Base-by-base conservation (phyloP, 2,329 filamentous ascomycete genomes). In the Helminthosporium solani region DNA sequence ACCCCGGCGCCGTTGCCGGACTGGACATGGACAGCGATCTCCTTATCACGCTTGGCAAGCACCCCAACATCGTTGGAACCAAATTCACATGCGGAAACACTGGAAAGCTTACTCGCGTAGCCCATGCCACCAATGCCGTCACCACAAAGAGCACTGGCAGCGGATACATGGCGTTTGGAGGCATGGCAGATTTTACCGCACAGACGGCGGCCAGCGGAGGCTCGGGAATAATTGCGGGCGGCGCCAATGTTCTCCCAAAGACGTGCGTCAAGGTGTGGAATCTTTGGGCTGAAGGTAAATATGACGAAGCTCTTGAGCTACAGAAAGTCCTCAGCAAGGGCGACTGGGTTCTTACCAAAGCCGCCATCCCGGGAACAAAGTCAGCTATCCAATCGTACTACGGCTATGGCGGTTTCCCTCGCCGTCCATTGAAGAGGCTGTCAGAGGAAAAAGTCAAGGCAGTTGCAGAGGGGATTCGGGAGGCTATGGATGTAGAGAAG, bases 81-180 rank as follows among this genome's bases (percentile, higher is more conserved):
- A 95, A 95, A 71, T 95, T 95, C 77, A 95, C 90, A 33, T 95
- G 89, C 68, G 90, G 88, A 55, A 94, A 89, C 76, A 94, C 88
- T 1, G 90, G 90, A 54, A 95, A 95, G 74, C 79, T 95, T 55
- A 92, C 89, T 11, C 84, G 90, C 25, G 88, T 95, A 3, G 88
- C 89, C 6, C 72, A 80, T 12, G 88, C 83, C 36, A 83, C 85
- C 38, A 75, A 87, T 58, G 88, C 89, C 46, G 82, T 84, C 69
- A 90, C 85, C 0, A 83, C 86, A 41, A 72, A 71, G 57, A 66
- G 63, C 46, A 52, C 65, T 28, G 71, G 72, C 28, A 72, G 68
- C 14, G 73, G 71, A 7, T 95, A 91, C 76, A 87, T 94, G 81
- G 89, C 88, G 16, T 90, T 94, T 64, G 89, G 89, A 36, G 90